Percentiles rank a stretch among this genome's conserved stretches.
These are phyloP conservation scores for Polychaeton citri DNA, from an alignment of 2,329 filamentous ascomycete genomes.

Conservation along the genomic window DNA sequence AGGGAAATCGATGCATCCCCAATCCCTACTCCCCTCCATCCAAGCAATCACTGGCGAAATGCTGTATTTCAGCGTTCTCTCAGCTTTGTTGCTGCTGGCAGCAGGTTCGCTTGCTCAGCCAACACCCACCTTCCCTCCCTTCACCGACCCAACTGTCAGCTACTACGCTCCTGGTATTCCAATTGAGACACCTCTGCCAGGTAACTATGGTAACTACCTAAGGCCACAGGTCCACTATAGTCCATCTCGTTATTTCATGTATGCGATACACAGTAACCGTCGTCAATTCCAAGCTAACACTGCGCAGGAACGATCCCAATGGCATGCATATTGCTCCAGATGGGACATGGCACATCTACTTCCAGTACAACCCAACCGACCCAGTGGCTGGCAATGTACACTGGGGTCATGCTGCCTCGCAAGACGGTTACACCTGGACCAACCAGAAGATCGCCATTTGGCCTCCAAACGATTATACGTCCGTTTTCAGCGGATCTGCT, in stretches of 20 bases:
- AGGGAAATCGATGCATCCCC: no score
- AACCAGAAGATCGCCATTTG: conserved; percentile 49
- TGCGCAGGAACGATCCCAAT: no score
- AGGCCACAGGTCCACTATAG: conserved; percentile 9
- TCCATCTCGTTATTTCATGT: conserved; percentile 15
- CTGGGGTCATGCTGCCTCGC: conserved; percentile 51
- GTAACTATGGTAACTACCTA: conserved; percentile 7
- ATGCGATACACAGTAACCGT: conserved; percentile 40
- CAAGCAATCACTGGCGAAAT: no score
- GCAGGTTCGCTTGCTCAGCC: no score
- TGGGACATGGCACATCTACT: no score
- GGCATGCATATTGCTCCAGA: no score
- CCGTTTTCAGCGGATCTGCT: conserved; percentile 39
- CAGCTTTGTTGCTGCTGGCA: no score
- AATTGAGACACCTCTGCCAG: conserved; percentile 4
- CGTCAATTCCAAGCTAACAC: conserved; percentile 52
- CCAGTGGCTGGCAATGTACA: conserved; percentile 43
- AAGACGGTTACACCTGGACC: conserved; percentile 47
- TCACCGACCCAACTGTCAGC: no score
- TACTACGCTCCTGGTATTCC: conserved; percentile 4
- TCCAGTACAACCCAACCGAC: conserved; percentile 35
- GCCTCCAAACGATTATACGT: conserved; percentile 40
- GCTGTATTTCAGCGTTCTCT: no score
- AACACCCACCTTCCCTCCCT: no score
- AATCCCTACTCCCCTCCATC: no score